Base-by-base conservation (phyloP, 2,329 filamentous ascomycete genomes). In the Passalora sequoiae region DNA sequence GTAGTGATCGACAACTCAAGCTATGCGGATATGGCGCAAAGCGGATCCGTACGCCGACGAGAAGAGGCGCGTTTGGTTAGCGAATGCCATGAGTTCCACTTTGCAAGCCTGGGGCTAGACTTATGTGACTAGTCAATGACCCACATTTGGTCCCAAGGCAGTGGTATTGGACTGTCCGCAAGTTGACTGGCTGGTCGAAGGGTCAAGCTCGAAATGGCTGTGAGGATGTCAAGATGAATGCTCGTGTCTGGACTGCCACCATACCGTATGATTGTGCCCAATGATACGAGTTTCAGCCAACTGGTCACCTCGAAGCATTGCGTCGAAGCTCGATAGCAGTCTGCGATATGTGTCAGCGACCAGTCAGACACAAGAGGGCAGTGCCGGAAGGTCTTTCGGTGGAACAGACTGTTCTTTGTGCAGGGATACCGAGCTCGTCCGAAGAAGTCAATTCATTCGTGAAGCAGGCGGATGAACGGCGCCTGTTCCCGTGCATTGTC, bases 11-110 rank as follows among this genome's bases (percentile, higher is more conserved):
- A 24, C 33, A 24, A 21, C 17, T 24, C 19, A 22, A 36, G 20
- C 20, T 4, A 7, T 15, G 15, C 15, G 25, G 25, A 40, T 28
- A 12, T 40, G 38, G 38, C 38, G 38, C 27, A 31, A 27, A 4
- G 12, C 38, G n/a, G 31, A 40, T 22, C 17, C 25, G 19, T 30
- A 27, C 28, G n/a, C 38, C 25, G 17, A 36, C 33, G 33, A 36
- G 33, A 36, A 24, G 8, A 21, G 33, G 19, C 19, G 8, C 15
- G 33, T 15, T 12, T 17, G 17, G 4, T 24, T 36, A 36, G 33
- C 33, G 20, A 36, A n/a, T 17, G 8, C 31, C 16, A 19, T 35
- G 33, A 12, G 9, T 24, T 36, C 19, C 8, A 15, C 20, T 36
- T 36, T 12, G 19, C 19, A 20, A 36, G 20, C n/a, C n/a, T n/a